Evolutionary conservation across 805 yeast species (phyloP).

Genomic region (Pichia californica): DNA sequence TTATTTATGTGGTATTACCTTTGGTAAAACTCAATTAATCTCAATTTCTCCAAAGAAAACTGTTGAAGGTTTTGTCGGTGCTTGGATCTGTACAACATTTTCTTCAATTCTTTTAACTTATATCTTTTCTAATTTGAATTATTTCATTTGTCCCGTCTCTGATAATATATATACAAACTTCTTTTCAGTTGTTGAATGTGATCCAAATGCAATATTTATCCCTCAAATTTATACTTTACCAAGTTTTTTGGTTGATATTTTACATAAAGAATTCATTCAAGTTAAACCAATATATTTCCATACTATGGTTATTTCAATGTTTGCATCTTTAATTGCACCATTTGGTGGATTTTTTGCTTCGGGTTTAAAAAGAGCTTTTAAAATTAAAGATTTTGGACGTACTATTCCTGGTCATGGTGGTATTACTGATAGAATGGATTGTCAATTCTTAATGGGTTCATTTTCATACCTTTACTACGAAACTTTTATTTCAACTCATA

Average conservation of each 20-base stretch:
- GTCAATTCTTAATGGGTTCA: conserved; percentile 97
- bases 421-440: conserved; percentile 93
- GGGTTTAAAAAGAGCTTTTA: conserved; percentile 94
- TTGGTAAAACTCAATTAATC: conserved; percentile 88
- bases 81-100: conserved; percentile 88
- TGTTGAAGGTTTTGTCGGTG: conserved; percentile 95
- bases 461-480: conserved; percentile 89
- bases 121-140: conserved; percentile 57
- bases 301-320: conserved; percentile 77
- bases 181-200: conserved; percentile 63
- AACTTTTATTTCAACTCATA: conserved; percentile 74
- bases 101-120: conserved; percentile 64
- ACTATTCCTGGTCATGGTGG: conserved; percentile 99
- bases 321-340: conserved; percentile 96
- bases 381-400: conserved; percentile 95
- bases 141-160: conserved; percentile 80
- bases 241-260: conserved; percentile 45
- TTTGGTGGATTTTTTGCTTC: conserved; percentile 98
- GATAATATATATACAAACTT: conserved; percentile 36
- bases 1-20: conserved; percentile 92
- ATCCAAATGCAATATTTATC: conserved; percentile 81
- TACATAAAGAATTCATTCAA: conserved; percentile 41
- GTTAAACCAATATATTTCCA: conserved; percentile 89
- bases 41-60: conserved; percentile 96
- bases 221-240: conserved; percentile 78